Conservation (phyloP, 2,329 filamentous ascomycete species). For the Xylaria sp. region DNA sequence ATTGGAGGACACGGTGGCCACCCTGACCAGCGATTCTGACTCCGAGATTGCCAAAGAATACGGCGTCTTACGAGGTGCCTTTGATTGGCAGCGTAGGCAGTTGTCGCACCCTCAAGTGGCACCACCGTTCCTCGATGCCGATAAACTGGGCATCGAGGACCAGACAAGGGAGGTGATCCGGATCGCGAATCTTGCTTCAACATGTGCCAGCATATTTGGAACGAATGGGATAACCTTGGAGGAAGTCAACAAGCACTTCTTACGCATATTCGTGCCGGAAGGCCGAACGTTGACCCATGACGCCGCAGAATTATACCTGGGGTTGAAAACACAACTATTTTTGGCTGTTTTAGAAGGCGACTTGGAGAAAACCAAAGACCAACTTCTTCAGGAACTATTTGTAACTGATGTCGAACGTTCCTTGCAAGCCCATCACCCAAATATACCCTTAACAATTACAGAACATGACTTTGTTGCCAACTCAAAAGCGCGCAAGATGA, state of each 20-base stretch:
- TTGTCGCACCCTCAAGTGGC: constrained; percentile 41
- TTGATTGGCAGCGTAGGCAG: constrained; percentile 46
- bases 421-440: constrained; percentile 47
- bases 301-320: constrained; percentile 49
- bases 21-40: constrained; percentile 45
- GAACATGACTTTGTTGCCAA: constrained; percentile 48
- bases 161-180: constrained; percentile 48
- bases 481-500: constrained; percentile 45
- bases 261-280: constrained; percentile 48
- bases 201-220: constrained; percentile 50
- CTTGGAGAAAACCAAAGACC: constrained; percentile 42
- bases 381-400: constrained; percentile 48
- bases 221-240: constrained; percentile 50
- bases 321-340: constrained; percentile 51
- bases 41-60: constrained; percentile 50
- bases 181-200: constrained; percentile 49
- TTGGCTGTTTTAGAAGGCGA: constrained; percentile 48
- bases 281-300: constrained; percentile 46
- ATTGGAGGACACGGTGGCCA: constrained; percentile 51
- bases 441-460: constrained; percentile 39
- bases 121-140: constrained; percentile 44
- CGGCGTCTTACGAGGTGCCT: constrained; percentile 43
- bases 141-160: constrained; percentile 45
- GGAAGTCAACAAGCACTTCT: constrained; percentile 49
- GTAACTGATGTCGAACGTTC: constrained; percentile 44